These are phyloP conservation scores for Aspergillus bertholletiae DNA, from an alignment of 495 filamentous ascomycete genomes.

Conservation along the genomic window DNA sequence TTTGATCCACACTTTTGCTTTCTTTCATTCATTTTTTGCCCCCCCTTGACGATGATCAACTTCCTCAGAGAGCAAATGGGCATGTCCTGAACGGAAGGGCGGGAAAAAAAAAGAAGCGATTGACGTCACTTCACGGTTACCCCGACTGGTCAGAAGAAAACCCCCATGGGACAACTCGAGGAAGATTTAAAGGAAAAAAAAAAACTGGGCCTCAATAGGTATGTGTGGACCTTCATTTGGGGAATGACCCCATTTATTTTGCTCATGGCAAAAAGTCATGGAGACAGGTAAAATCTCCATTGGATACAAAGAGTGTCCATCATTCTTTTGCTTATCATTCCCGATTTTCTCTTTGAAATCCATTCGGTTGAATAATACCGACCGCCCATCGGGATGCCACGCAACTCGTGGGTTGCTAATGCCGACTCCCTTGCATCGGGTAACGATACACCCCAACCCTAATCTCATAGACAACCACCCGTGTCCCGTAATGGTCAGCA, in stretches of 20 bases:
- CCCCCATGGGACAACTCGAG: conserved; percentile 1
- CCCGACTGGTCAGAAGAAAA: background rate
- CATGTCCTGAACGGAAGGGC: background rate
- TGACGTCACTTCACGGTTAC: background rate
- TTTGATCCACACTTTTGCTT: background rate
- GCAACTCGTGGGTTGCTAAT: background rate
- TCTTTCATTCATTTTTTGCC: background rate
- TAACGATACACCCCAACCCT: background rate
- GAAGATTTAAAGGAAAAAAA: too few relatives aligned
- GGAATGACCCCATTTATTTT: background rate
- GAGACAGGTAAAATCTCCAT: background rate
- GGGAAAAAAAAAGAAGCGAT: background rate
- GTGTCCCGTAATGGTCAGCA: background rate
- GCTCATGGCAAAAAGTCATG: background rate
- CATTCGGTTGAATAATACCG: background rate
- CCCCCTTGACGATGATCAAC: background rate
- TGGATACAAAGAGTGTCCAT: background rate
- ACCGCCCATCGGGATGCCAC: conserved; percentile 2
- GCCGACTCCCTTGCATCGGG: conserved; percentile 3
- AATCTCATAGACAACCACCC: background rate
- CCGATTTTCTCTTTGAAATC: background rate
- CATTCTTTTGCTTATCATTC: background rate
- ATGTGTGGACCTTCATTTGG: background rate
- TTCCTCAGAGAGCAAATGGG: background rate
- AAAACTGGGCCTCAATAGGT: background rate